Evolutionary conservation across 2,329 filamentous ascomycete genomes (phyloP).

Genomic region (Cladosporium sphaerospermum): DNA sequence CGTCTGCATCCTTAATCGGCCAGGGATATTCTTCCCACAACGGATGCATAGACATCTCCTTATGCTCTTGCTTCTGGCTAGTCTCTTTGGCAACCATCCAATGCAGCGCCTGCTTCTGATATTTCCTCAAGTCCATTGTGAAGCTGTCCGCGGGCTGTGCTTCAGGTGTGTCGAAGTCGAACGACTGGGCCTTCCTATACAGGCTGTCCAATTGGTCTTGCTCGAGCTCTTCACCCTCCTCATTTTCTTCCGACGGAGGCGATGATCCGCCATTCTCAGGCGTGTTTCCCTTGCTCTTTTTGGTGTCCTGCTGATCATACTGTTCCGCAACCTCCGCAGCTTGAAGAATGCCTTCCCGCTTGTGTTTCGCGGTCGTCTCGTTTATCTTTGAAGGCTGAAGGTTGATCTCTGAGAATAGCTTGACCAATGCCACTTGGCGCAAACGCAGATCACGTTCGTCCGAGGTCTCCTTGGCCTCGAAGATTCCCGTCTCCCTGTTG

Average conservation of each 20-base stretch:
- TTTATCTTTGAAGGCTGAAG: constrained; percentile 71
- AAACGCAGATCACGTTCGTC: constrained; percentile 80
- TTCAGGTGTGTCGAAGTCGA: constrained; percentile 87
- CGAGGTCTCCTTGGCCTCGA: constrained; percentile 75
- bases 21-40: constrained; percentile 94
- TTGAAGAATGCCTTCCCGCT: constrained; percentile 74
- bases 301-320: constrained; percentile 52
- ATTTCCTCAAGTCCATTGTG: constrained; percentile 74
- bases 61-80: constrained; percentile 60
- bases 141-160: constrained; percentile 79
- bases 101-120: constrained; percentile 89
- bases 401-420: constrained; percentile 82
- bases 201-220: constrained; percentile 91
- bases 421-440: constrained; percentile 81
- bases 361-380: constrained; percentile 66
- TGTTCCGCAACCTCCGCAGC: constrained; percentile 86
- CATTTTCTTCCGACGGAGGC: constrained; percentile 52
- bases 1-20: constrained; percentile 82
- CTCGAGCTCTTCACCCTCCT: constrained; percentile 81
- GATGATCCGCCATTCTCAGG: constrained; percentile 45
- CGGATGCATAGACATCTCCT: constrained; percentile 84
- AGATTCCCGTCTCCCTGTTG: constrained; percentile 67
- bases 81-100: constrained; percentile 97
- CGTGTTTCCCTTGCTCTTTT: constrained; percentile 37
- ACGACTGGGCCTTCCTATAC: constrained; percentile 93